Conservation (phyloP, 2,329 filamentous ascomycete species). For the Cladosporium velox region DNA sequence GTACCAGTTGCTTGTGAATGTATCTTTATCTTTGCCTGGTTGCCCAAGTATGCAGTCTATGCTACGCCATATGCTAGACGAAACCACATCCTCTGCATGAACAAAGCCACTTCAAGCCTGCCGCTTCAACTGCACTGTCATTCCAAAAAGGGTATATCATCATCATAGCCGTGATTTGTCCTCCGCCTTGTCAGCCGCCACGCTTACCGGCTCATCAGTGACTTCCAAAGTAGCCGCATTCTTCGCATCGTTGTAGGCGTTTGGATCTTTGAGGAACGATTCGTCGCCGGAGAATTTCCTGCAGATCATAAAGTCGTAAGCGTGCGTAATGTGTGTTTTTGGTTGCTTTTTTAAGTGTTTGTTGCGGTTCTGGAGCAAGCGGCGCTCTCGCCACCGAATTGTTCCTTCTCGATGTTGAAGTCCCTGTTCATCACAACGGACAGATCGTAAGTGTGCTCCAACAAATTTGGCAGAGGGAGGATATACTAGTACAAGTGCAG, state of each 20-base stretch:
- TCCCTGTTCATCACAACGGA: constrained; percentile 30
- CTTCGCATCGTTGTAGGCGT: constrained; percentile 40
- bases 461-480: constrained; percentile 5
- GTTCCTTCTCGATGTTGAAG: constrained; percentile 35
- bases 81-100: not conserved
- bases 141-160: constrained; percentile 17
- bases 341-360: constrained; percentile 6
- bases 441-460: constrained; percentile 31
- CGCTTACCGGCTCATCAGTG: constrained; percentile 1
- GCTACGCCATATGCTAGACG: not conserved
- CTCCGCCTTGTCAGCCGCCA: constrained; percentile 8
- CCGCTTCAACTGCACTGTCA: not conserved
- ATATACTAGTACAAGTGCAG: constrained; percentile 4
- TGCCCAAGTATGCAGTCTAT: not conserved
- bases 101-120: not conserved
- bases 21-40: not conserved
- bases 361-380: not conserved
- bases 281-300: constrained; percentile 62
- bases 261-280: constrained; percentile 50
- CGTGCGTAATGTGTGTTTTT: constrained; percentile 12
- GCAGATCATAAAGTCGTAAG: constrained; percentile 18
- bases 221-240: constrained; percentile 23
- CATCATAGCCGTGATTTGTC: constrained; percentile 18
- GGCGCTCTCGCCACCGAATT: constrained; percentile 11
- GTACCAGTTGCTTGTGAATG: not conserved